Base-by-base conservation (phyloP, 192 early-diverging fungal species). In the Neocallimastix lanati region DNA sequence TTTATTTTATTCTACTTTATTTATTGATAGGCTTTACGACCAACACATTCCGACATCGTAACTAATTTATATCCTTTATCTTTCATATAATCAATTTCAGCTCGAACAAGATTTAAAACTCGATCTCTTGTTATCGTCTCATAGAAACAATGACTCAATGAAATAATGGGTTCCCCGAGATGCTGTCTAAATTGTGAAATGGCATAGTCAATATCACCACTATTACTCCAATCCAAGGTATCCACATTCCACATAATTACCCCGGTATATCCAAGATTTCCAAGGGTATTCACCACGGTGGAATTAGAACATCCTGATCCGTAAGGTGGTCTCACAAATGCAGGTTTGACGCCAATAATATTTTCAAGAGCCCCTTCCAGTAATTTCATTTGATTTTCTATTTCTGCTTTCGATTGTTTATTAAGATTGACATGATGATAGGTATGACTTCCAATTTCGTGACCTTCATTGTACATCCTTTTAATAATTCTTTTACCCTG, bases 381-480 rank as follows among this genome's bases (percentile, higher is more conserved):
- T 81, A 78, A 88, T 82, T 77, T 87, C 84, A 1, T 9, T 13
- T 18, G 28, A 28, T 14, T 84, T 79, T 15, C 76, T 18, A 30
- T 13, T 28, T 4, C 0, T 76, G 0, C 67, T 1, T 28, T 40
- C 30, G 21, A n/a, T n/a, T n/a, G n/a, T n/a, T n/a, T n/a, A n/a
- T n/a, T n/a, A n/a, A 89, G 33, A 81, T 86, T 82, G 9, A n/a
- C 2, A 78, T 89, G 88, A 14, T 50, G 29, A 79, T 80, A 89
- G 29, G 88, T 86, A 82, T 89, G 88, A 29, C 82, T 84, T 2
- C 84, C 88, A n/a, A 89, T 85, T 81, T 90, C 88, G 30, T 87
- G 86, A 15, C 85, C 85, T 0, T 80, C 80, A 0, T 58, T 21
- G 76, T 81, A 85, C 9, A 84, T 82, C 29, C 78, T 33, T 58